These are phyloP conservation scores for Monosporascus ibericus DNA, from an alignment of 2,329 filamentous ascomycete genomes.

Conservation along the genomic window DNA sequence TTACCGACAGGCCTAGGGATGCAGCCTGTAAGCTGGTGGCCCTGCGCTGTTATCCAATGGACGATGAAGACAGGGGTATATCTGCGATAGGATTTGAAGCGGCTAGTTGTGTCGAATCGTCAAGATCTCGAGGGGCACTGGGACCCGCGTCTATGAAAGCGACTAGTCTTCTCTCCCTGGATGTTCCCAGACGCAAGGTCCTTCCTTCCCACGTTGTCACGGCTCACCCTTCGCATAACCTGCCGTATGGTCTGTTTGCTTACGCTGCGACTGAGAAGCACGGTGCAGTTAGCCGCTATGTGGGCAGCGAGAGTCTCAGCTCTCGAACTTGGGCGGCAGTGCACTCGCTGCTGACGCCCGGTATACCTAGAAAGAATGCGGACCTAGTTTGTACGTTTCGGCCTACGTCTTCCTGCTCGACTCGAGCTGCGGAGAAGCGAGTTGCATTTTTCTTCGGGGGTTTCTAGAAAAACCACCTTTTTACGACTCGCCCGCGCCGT, in stretches of 20 bases:
- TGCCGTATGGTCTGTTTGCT: background rate
- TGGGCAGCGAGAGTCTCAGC: background rate
- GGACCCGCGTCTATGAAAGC: constrained; percentile 24
- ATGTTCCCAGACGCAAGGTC: background rate
- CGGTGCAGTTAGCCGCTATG: background rate
- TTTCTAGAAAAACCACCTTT: background rate
- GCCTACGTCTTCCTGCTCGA: background rate
- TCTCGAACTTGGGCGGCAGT: background rate
- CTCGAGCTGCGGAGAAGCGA: background rate
- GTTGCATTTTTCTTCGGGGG: background rate
- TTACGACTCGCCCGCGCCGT: too few relatives aligned
- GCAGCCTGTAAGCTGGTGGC: constrained; percentile 19
- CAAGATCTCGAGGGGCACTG: constrained; percentile 10
- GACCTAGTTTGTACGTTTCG: background rate
- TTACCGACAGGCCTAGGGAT: constrained; percentile 19
- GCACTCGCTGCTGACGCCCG: background rate
- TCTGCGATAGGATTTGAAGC: constrained; percentile 29
- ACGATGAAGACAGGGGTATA: constrained; percentile 19
- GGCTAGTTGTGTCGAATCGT: constrained; percentile 23
- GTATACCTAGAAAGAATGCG: background rate
- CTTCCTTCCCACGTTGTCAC: background rate
- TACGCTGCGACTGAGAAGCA: background rate
- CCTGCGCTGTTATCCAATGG: constrained; percentile 24
- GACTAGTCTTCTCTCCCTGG: background rate
- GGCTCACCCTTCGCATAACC: background rate